Evolutionary conservation across 2,329 filamentous ascomycete genomes (phyloP).

Genomic region (Alternaria consortialis): DNA sequence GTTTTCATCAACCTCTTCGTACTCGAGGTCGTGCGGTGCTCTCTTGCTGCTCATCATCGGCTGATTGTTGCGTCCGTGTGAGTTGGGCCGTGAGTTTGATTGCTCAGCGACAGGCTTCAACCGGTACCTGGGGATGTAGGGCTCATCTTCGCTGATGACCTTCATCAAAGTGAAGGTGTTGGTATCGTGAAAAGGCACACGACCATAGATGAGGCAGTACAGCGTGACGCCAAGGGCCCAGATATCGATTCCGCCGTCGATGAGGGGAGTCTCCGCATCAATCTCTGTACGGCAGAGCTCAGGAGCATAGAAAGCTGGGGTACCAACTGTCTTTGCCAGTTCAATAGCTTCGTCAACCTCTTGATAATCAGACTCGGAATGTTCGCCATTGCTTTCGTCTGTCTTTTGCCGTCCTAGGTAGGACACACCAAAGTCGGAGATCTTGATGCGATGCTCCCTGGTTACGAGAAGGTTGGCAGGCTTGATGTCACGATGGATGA

Average conservation of each 20-base stretch:
- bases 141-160: slow-evolving; percentile 90
- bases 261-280: slow-evolving; percentile 70
- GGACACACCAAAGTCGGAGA: slow-evolving; percentile 97
- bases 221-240: slow-evolving; percentile 97
- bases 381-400: slow-evolving; percentile 75
- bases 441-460: slow-evolving; percentile 86
- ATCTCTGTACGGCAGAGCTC: slow-evolving; percentile 92
- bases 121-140: slow-evolving; percentile 83
- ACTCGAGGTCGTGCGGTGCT: slow-evolving; percentile 78
- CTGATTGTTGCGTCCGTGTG: slow-evolving; percentile 56
- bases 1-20: slow-evolving; percentile 84
- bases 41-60: slow-evolving; percentile 73
- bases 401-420: slow-evolving; percentile 91
- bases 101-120: slow-evolving; percentile 73
- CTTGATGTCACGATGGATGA: slow-evolving; percentile 62
- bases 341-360: slow-evolving; percentile 94
- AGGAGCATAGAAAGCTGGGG: slow-evolving; percentile 95
- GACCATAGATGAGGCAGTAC: slow-evolving; percentile 93
- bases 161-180: slow-evolving; percentile 93
- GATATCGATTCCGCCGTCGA: slow-evolving; percentile 94
- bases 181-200: slow-evolving; percentile 90
- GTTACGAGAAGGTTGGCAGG: slow-evolving; percentile 89
- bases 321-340: slow-evolving; percentile 97
- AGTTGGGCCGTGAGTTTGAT: slow-evolving; percentile 56
- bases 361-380: slow-evolving; percentile 82